Conservation (phyloP, 2,329 filamentous ascomycete species). For the Ambrosiella cleistominuta region DNA sequence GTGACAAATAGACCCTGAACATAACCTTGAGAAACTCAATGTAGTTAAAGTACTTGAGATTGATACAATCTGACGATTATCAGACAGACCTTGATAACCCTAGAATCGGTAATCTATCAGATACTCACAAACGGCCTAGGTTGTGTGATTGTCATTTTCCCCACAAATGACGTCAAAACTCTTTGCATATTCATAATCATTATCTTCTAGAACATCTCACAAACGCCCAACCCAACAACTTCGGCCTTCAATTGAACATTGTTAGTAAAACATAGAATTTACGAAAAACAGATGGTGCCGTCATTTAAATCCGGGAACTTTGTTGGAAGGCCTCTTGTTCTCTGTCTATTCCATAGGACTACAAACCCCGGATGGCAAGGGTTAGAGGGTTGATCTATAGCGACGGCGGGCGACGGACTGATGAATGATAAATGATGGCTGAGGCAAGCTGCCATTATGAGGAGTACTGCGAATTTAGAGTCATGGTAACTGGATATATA, state of each 20-base stretch:
- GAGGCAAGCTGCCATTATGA: background rate
- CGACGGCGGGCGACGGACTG: background rate
- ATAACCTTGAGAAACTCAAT: no score
- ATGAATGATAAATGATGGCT: background rate
- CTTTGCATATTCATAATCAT: background rate
- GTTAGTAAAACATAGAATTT: background rate
- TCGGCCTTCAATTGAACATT: background rate
- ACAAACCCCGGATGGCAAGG: no score
- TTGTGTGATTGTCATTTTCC: background rate
- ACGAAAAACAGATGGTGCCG: background rate
- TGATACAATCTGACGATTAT: no score
- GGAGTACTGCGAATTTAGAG: constrained; percentile 9
- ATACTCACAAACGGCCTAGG: no score
- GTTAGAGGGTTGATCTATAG: background rate
- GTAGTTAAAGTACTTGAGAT: no score
- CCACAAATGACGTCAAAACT: constrained; percentile 4
- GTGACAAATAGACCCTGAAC: no score
- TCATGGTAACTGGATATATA: constrained; percentile 2
- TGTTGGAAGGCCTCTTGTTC: no score
- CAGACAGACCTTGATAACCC: no score
- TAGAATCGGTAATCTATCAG: no score
- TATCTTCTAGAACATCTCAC: background rate
- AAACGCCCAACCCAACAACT: background rate
- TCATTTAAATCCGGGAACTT: no score
- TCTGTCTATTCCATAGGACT: no score